Conservation (phyloP, 2,329 filamentous ascomycete species). For the Fusarium irregulare region DNA sequence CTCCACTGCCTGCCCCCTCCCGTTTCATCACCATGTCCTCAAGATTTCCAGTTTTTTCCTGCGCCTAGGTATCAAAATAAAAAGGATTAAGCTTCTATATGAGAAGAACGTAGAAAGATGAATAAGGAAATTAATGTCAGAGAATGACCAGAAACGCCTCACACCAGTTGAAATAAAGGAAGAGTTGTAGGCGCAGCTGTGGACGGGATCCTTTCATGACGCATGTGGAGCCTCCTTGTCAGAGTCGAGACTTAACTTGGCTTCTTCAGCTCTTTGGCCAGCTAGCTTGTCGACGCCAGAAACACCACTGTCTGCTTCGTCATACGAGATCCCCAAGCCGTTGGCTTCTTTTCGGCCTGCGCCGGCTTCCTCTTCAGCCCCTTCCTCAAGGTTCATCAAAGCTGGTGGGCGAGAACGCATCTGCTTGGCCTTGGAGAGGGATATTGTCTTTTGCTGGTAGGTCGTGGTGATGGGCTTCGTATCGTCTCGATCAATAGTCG, state of each 20-base stretch:
- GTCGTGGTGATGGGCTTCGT: constrained; percentile 84
- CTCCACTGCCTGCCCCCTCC: constrained; percentile 1
- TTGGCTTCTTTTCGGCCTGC: constrained; percentile 46
- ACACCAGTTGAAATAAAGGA: constrained; percentile 12
- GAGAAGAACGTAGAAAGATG: constrained; percentile 21
- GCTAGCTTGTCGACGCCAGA: constrained; percentile 57
- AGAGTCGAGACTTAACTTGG: constrained; percentile 44
- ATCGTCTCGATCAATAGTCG: constrained; percentile 94
- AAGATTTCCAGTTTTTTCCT: constrained; percentile 20
- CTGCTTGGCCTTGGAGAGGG: constrained; percentile 84
- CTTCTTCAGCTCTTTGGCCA: constrained; percentile 51
- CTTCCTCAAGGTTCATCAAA: constrained; percentile 75
- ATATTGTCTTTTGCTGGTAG: constrained; percentile 97
- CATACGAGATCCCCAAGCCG: constrained; percentile 57
- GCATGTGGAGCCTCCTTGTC: constrained; percentile 43
- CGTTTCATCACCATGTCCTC: constrained; percentile 26
- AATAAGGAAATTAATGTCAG: constrained; percentile 26
- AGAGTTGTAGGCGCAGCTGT: constrained; percentile 2
- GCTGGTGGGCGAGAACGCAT: constrained; percentile 92
- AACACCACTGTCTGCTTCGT: constrained; percentile 57
- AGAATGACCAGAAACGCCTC: constrained; percentile 30
- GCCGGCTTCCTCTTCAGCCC: constrained; percentile 47
- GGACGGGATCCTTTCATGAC: constrained; percentile 34
- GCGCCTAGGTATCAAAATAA: constrained; percentile 39
- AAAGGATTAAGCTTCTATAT: constrained; percentile 38